Evolutionary conservation across 306 rosid genomes (phyloP).

Genomic region (Gynostemma pentaphyllum): DNA sequence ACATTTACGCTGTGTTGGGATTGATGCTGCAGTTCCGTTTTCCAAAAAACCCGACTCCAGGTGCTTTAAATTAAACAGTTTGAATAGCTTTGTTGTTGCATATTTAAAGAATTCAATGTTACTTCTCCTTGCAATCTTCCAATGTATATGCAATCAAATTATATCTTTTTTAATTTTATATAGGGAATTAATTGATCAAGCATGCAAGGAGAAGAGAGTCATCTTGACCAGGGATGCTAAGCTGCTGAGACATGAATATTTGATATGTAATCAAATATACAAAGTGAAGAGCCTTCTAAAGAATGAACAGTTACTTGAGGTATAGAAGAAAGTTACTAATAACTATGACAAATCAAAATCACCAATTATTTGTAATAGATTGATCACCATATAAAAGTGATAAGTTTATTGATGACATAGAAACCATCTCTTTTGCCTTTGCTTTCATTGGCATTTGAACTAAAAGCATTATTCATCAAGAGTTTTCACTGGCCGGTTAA

Average conservation of each 20-base stretch:
- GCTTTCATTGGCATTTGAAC: too few species aligned
- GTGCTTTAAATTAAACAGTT: constrained; percentile 17
- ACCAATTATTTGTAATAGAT: background rate
- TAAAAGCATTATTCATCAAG: too few species aligned
- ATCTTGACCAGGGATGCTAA: constrained; percentile 83
- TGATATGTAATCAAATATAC: constrained; percentile 56
- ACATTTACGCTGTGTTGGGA: constrained; percentile 87
- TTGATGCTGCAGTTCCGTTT: constrained; percentile 79
- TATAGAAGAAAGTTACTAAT: constrained; percentile 10
- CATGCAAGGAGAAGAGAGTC: constrained; percentile 60
- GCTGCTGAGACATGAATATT: constrained; percentile 60
- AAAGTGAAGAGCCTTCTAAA: constrained; percentile 72
- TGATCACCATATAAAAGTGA: too few species aligned
- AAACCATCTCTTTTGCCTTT: too few species aligned
- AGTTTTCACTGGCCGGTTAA: too few species aligned
- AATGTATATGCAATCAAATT: background rate
- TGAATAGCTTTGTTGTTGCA: constrained; percentile 3
- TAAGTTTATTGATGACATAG: too few species aligned
- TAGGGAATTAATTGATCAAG: constrained; percentile 71
- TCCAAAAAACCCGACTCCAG: constrained; percentile 79
- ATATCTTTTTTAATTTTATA: constrained; percentile 14
- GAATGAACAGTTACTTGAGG: constrained; percentile 93
- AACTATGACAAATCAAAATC: background rate
- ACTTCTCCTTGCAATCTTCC: background rate
- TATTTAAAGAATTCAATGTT: background rate